Evolutionary conservation across 352 stramenopile species (phyloP), one percentile per base, ranked within the genome.

Genomic region (Blastocystis hominis): DNA sequence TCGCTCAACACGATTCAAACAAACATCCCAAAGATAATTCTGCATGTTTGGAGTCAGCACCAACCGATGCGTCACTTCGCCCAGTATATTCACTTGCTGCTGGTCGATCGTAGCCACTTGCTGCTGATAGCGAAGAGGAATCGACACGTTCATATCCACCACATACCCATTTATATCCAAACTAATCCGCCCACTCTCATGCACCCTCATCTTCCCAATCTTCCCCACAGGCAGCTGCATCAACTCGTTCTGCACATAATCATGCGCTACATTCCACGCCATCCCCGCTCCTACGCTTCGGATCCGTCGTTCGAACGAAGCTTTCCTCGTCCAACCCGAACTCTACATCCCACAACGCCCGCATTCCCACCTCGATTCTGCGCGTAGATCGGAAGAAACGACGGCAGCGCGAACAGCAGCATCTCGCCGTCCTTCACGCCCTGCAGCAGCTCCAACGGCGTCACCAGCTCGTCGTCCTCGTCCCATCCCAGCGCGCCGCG

Each of bases 131-230:
- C 72, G 72, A 2, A 84, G 20, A n/a, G 72, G 72, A 42, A 84
- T 84, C 24, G 72, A 84, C n/a, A 84, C 72, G n/a, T 64, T 68
- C 72, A 84, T 84, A 40, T 84, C 72, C 55, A 84, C 72, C 17
- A 84, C 68, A 40, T 84, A 84, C 54, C 72, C 72, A 46, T 84
- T 84, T 2, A 84, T 68, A 46, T 84, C 50, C 3, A 84, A 24
- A 34, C 72, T 84, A 30, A 84, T 84, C 6, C 72, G 72, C 1
- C 72, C 72, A 47, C 72, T 84, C 50, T 84, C 72, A 53, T 84
- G 72, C n/a, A 84, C 72, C 4, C 72, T n/a, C 72, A 84, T 84
- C 50, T 84, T 84, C 34, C 72, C 72, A 64, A 84, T 84, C 20
- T 42, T 56, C 15, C 72, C 72, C 9, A 53, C 44, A 46, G 72